Base-by-base conservation (phyloP, 2,329 filamentous ascomycete genomes). In the Fusarium zealandicum region DNA sequence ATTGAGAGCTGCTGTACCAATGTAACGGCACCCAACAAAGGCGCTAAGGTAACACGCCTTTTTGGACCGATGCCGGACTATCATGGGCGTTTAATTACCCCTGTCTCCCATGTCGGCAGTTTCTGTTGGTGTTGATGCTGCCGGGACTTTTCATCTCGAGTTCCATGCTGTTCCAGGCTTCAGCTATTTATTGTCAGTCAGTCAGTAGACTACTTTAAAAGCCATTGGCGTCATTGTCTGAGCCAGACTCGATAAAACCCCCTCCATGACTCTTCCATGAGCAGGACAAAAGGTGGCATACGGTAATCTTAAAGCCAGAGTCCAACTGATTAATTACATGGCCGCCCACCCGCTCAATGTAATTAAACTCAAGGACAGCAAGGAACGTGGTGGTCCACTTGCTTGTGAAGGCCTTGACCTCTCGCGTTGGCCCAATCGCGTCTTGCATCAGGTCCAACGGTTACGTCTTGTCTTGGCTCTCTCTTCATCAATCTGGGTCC, bases 311-410 rank as follows among this genome's bases (percentile, higher is more conserved):
- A 42, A 51, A 25, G 44, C 42, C 46, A 28, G 16, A 27, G 16
- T 50, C 51, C 50, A 60, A 50, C 54, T 54, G 60, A 59, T 61
- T 53, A 66, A 64, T 54, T 51, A 54, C 51, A 44, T 48, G 37
- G 37, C 54, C 52, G 46, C 63, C 63, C 53, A 40, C 55, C 45
- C 49, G 48, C 59, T 53, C 47, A 39, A 59, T 36, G 61, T 61
- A 67, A 68, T 67, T 68, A 67, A 66, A 68, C 63, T 57, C 57
- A 56, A 68, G 62, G 65, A 57, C 54, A 53, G 53, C 54, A 58
- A 64, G 63, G 59, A 58, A 63, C 46, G 37, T 51, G 40, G 38
- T 51, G 54, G 45, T 60, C 59, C 64, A 63, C 65, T 67, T 58
- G 61, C 59, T 49, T 49, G 43, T 52, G 43, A 54, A 48, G 54